Conservation (phyloP, 2,329 filamentous ascomycete species). For the Teratosphaeria destructans region DNA sequence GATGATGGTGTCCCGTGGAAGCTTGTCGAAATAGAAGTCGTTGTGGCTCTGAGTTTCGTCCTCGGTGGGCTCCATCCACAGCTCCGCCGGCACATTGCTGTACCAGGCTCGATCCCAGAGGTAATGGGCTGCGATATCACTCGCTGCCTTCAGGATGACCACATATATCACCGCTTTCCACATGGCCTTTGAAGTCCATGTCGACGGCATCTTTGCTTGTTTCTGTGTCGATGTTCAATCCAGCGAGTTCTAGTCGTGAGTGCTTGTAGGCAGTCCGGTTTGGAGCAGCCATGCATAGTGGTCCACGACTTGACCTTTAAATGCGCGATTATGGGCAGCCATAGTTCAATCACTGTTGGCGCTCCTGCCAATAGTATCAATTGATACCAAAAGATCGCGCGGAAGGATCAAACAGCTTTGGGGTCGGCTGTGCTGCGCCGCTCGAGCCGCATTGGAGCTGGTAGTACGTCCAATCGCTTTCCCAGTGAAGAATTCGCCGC, state of each 20-base stretch:
- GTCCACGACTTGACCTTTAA: too few species aligned
- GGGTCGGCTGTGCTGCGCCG: not conserved
- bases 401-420: too few species aligned
- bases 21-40: slow-evolving; percentile 5
- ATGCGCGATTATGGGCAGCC: too few species aligned
- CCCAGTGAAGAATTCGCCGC: not conserved
- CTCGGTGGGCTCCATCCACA: not conserved
- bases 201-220: not conserved
- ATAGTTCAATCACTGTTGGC: too few species aligned
- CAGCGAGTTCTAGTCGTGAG: too few species aligned
- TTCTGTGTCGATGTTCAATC: too few species aligned
- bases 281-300: too few species aligned
- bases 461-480: not conserved
- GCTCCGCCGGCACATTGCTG: not conserved
- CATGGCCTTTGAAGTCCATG: not conserved
- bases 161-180: not conserved
- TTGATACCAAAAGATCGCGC: too few species aligned
- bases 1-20: slow-evolving; percentile 3
- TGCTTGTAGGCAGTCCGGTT: too few species aligned
- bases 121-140: not conserved
- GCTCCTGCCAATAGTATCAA: too few species aligned
- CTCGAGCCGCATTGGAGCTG: not conserved
- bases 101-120: not conserved
- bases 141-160: not conserved
- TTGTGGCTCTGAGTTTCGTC: not conserved